These are phyloP conservation scores for Podospora pseudopauciseta DNA, from an alignment of 495 filamentous ascomycete species.

Conservation along the genomic window DNA sequence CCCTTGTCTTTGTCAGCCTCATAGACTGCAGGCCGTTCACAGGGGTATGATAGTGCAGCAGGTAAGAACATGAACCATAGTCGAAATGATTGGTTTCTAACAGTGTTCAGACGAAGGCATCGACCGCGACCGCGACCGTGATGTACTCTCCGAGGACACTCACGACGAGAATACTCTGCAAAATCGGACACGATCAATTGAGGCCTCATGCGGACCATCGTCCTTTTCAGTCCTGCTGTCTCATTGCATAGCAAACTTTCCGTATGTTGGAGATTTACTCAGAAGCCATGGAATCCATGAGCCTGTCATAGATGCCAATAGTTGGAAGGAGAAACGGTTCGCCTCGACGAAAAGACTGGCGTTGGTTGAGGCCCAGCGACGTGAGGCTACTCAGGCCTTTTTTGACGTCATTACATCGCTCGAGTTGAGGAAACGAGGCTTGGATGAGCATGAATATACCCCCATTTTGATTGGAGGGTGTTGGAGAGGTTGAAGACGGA, in stretches of 20 bases:
- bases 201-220: constrained; percentile 29
- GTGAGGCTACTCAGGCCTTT: constrained; percentile 39
- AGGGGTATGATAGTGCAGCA: background rate
- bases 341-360: constrained; percentile 36
- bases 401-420: constrained; percentile 29
- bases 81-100: background rate
- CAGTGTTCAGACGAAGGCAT: background rate
- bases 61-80: background rate
- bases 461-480: constrained; percentile 51
- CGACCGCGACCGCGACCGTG: background rate
- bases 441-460: constrained; percentile 38
- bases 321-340: constrained; percentile 29
- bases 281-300: constrained; percentile 36
- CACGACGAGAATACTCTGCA: too few relatives aligned
- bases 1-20: background rate
- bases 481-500: constrained; percentile 41
- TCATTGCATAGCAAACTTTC: constrained; percentile 41
- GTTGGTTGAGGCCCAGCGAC: constrained; percentile 43
- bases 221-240: constrained; percentile 43
- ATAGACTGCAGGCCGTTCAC: background rate
- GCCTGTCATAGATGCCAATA: constrained; percentile 31
- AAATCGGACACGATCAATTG: background rate
- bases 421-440: constrained; percentile 31
- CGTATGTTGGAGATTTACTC: constrained; percentile 45
- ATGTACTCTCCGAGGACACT: background rate